Conservation (phyloP, 2,329 filamentous ascomycete genomes). For the Alternaria infectoria region DNA sequence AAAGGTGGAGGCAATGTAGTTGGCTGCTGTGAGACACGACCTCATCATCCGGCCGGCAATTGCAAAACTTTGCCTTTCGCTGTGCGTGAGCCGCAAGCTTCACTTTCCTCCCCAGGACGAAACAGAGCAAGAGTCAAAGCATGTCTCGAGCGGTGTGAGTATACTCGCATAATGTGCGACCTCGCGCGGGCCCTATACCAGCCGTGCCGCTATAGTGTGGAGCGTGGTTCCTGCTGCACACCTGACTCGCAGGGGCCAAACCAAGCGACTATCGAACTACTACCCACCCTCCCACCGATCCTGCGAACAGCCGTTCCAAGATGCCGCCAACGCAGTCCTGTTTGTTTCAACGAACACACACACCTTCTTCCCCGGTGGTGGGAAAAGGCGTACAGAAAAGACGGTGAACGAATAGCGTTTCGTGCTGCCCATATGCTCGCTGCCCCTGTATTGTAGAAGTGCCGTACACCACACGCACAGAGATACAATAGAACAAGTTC, state of each 20-base stretch:
- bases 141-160: slow-evolving; percentile 5
- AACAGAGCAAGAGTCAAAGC: neutral
- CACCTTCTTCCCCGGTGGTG: neutral
- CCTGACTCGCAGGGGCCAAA: neutral
- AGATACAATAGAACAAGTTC: neutral
- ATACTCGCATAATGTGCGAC: slow-evolving; percentile 7
- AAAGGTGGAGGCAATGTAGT: neutral
- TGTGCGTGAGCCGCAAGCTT: neutral
- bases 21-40: slow-evolving; percentile 1
- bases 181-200: neutral
- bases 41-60: neutral
- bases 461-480: neutral
- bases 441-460: neutral
- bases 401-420: neutral
- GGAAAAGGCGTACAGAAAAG: slow-evolving; percentile 1
- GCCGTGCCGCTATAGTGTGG: slow-evolving; percentile 1
- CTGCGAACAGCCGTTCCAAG: slow-evolving; percentile 16
- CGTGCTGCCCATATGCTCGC: neutral
- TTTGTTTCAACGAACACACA: neutral
- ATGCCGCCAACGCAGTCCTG: slow-evolving; percentile 1
- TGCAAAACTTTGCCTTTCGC: neutral
- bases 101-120: neutral
- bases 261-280: neutral
- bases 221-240: neutral
- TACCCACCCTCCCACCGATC: neutral